Evolutionary conservation across 331 rosid genomes (phyloP).

Genomic region (Saraca asoca): DNA sequence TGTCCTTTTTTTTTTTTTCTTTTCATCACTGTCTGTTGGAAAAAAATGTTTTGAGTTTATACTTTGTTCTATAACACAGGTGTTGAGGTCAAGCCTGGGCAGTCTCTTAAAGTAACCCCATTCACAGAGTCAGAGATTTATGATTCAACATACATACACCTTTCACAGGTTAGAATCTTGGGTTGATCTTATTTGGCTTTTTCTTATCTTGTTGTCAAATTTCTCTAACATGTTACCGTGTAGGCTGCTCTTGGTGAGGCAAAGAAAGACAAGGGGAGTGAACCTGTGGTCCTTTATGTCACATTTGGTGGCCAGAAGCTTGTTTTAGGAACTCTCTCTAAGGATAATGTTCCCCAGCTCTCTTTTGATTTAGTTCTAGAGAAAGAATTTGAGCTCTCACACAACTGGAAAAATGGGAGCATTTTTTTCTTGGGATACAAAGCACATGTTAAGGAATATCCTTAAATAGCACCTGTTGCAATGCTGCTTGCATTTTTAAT

Average conservation of each 20-base stretch:
- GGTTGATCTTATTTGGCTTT: background rate
- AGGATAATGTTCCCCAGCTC: constrained; percentile 67
- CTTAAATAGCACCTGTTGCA: constrained; percentile 28
- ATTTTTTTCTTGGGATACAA: constrained; percentile 74
- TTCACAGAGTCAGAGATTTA: background rate
- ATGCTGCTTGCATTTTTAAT: background rate
- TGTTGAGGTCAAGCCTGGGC: constrained; percentile 78
- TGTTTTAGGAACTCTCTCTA: constrained; percentile 69
- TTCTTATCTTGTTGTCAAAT: background rate
- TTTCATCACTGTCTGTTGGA: too few relatives aligned
- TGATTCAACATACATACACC: constrained; percentile 49
- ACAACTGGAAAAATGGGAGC: constrained; percentile 62
- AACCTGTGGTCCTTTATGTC: constrained; percentile 46
- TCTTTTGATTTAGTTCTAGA: constrained; percentile 75
- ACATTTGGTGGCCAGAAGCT: constrained; percentile 61
- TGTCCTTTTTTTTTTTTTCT: too few relatives aligned
- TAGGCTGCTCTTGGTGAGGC: constrained; percentile 77
- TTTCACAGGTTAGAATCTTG: constrained; percentile 65
- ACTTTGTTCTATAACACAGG: constrained; percentile 37
- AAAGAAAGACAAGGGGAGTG: constrained; percentile 58
- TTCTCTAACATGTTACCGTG: background rate
- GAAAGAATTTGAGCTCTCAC: constrained; percentile 82
- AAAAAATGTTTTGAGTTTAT: background rate
- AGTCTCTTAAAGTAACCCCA: constrained; percentile 37
- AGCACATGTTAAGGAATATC: constrained; percentile 53